Conservation (phyloP, 306 rosid species). For the Luffa acutangula region DNA sequence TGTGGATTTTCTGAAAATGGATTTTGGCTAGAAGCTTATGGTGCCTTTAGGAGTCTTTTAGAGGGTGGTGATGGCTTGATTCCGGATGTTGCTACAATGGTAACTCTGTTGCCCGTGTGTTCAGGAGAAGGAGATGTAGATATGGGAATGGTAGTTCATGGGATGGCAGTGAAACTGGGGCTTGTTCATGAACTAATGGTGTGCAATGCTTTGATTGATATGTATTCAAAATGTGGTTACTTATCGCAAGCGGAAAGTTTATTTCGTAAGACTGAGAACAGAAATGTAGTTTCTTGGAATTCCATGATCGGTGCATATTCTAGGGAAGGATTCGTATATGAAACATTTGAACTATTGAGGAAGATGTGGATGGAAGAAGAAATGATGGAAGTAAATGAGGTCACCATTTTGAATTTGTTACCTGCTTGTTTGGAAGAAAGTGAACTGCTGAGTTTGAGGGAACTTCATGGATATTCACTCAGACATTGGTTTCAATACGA, state of each 20-base stretch:
- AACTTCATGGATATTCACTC: conserved; percentile 56
- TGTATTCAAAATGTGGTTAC: conserved; percentile 71
- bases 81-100: conserved; percentile 69
- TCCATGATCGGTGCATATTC: conserved; percentile 56
- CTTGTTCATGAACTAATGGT: conserved; percentile 40
- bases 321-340: conserved; percentile 35
- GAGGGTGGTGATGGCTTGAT: conserved; percentile 28
- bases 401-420: conserved; percentile 60
- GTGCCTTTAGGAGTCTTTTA: conserved; percentile 30
- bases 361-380: conserved; percentile 44
- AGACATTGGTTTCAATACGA: conserved; percentile 38
- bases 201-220: conserved; percentile 54
- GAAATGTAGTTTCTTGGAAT: conserved; percentile 76
- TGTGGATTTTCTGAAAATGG: conserved; percentile 47
- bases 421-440: conserved; percentile 44
- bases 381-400: conserved; percentile 36
- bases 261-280: conserved; percentile 37
- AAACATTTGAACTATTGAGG: conserved; percentile 41
- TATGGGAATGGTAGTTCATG: conserved; percentile 61
- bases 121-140: conserved; percentile 32
- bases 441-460: conserved; percentile 42
- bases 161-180: conserved; percentile 55
- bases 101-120: conserved; percentile 52
- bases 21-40: conserved; percentile 23
- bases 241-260: conserved; percentile 27